Base-by-base conservation (phyloP, 805 yeast genomes). In the Spathaspora girioi region DNA sequence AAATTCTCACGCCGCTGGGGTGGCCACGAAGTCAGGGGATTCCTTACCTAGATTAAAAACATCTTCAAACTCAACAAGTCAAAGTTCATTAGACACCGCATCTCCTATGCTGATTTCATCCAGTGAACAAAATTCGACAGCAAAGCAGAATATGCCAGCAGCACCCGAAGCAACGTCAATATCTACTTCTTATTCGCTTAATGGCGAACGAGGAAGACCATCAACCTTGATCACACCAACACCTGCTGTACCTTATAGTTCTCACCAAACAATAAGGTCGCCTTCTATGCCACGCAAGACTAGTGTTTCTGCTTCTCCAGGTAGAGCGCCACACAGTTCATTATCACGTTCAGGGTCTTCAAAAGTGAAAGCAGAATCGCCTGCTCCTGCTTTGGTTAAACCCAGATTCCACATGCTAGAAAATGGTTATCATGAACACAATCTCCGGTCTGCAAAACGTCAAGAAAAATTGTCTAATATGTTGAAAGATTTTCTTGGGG, bases 391-490 rank as follows among this genome's bases (percentile, higher is more conserved):
- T 12, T 29, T 27, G 12, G 29, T 41, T 7, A 42, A 43, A 20
- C 80, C 80, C 1, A 59, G 92, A 43, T 84, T 85, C 62, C 59
- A 71, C 18, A 68, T 84, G 61, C 69, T 72, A 47, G 89, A 84
- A 46, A 86, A 85, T 57, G 96, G 96, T 4, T 56, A 70, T 11
- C 99, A 93, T 67, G 89, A 81, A 60, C 99, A 93, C 67, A 83
- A 82, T 63, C 73, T 93, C 53, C 78, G 82, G 53, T 84, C 86
- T 43, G 84, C 93, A 7, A 86, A 83, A 64, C 75, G 96, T 58
- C 93, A 87, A 65, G 96, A 87, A 61, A 87, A 87, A 58, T 65
- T 87, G 38, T 77, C 84, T 7, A 82, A 82, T 53, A 86, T 87
- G 91, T 74, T 87, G 54, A 87, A 86, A 61, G 89, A 84, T 63